A percentile compares a stretch with the other conserved stretches of the same genome.
These are phyloP conservation scores for Parastagonospora nodorum DNA, from an alignment of 2,329 filamentous ascomycete genomes.

Conservation along the genomic window DNA sequence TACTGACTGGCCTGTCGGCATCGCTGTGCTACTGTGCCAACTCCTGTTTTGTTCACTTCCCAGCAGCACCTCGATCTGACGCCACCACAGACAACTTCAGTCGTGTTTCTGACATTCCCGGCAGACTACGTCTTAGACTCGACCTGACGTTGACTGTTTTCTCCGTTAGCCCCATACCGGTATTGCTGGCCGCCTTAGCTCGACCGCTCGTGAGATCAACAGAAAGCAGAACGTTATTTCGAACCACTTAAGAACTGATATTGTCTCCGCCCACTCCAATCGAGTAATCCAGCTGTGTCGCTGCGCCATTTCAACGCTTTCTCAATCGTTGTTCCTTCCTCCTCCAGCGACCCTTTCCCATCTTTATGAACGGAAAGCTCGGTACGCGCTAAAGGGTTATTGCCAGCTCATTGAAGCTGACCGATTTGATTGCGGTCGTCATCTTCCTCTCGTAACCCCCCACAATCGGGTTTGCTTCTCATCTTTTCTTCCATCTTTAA, in stretches of 20 bases:
- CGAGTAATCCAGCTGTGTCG: slow-evolving; percentile 11
- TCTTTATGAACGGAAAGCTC: slow-evolving; percentile 16
- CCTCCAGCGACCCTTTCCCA: slow-evolving; percentile 8
- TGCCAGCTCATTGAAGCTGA: not conserved
- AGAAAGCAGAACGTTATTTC: slow-evolving; percentile 17
- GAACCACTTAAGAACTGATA: slow-evolving; percentile 16
- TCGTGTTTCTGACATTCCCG: slow-evolving; percentile 27
- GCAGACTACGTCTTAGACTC: slow-evolving; percentile 21
- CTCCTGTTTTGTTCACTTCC: slow-evolving; percentile 15
- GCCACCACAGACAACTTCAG: slow-evolving; percentile 35
- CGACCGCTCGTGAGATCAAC: slow-evolving; percentile 13
- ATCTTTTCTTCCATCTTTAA: not conserved
- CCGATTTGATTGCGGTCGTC: not conserved
- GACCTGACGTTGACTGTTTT: slow-evolving; percentile 28
- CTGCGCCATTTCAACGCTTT: slow-evolving; percentile 12
- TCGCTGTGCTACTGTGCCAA: slow-evolving; percentile 14
- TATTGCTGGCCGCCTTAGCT: slow-evolving; percentile 22
- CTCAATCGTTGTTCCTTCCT: slow-evolving; percentile 1
- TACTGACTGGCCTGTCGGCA: slow-evolving; percentile 15
- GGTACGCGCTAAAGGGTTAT: slow-evolving; percentile 9
- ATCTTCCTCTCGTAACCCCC: not conserved
- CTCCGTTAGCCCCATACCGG: slow-evolving; percentile 22
- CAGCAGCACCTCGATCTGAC: slow-evolving; percentile 26
- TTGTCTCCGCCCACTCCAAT: slow-evolving; percentile 11
- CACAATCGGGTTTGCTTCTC: not conserved